A percentile compares a stretch with the other conserved stretches of the same genome.
Conservation (phyloP, 495 filamentous ascomycete species). For the Chaetomidium leptoderma region DNA sequence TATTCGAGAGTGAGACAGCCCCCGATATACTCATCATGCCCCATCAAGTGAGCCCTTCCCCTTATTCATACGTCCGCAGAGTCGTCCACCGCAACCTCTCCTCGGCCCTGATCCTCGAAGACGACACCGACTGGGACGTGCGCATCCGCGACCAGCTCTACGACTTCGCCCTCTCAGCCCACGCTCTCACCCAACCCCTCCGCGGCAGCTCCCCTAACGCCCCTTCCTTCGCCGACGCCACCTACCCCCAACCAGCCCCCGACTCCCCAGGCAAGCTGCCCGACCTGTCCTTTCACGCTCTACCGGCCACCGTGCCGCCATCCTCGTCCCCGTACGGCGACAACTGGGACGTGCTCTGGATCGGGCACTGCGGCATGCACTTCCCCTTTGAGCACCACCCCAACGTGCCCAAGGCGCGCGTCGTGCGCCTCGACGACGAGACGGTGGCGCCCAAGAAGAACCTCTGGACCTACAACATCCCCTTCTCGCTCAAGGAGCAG, state of each 20-base stretch:
- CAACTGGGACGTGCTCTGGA: conserved; percentile 57
- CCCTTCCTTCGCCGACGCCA: conserved; percentile 24
- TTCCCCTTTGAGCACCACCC: conserved; percentile 25
- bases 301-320: conserved; percentile 29
- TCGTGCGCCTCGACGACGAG: conserved; percentile 23
- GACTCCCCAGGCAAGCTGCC: conserved; percentile 11
- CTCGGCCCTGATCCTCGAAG: conserved; percentile 53
- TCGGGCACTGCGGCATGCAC: conserved; percentile 47
- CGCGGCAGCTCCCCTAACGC: conserved; percentile 13
- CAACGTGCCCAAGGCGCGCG: conserved; percentile 25
- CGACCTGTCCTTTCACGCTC: conserved; percentile 22
- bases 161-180: conserved; percentile 43
- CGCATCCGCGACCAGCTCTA: conserved; percentile 47
- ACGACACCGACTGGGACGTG: conserved; percentile 57
- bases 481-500: conserved; percentile 23
- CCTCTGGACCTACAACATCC: conserved; percentile 29
- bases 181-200: conserved; percentile 31
- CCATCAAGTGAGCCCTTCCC: background rate
- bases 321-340: conserved; percentile 53
- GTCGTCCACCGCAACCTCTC: conserved; percentile 44
- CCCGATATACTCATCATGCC: background rate
- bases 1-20: conserved; percentile 25
- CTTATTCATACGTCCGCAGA: conserved; percentile 17
- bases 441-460: conserved; percentile 31
- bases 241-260: conserved; percentile 17